Conservation (phyloP, 768 basidiomycete species). For the Mycena venus region DNA sequence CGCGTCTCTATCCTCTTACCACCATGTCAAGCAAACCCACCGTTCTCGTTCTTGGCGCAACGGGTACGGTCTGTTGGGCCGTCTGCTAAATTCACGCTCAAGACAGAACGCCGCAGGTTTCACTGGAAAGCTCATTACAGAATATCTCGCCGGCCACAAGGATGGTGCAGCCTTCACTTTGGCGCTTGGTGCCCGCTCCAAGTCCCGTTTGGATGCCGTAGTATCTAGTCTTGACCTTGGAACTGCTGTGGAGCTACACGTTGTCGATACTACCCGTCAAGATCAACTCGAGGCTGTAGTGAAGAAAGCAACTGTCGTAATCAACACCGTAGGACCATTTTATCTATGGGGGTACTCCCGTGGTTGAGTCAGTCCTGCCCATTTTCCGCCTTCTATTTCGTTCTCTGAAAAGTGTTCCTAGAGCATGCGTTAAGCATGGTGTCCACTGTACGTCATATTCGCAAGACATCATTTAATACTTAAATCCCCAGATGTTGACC, state of each 20-base stretch:
- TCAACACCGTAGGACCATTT: constrained; percentile 85
- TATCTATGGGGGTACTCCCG: constrained; percentile 73
- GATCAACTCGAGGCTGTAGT: constrained; percentile 71
- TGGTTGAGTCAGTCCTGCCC: constrained; percentile 66
- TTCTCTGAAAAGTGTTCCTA: constrained; percentile 41
- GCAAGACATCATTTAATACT: neutral
- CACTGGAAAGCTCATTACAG: constrained; percentile 76
- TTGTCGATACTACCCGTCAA: constrained; percentile 71
- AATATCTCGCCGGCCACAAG: constrained; percentile 77
- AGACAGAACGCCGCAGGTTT: constrained; percentile 59
- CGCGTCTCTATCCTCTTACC: constrained; percentile 1
- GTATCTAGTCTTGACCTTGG: constrained; percentile 61
- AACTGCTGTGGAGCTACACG: constrained; percentile 57
- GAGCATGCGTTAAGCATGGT: constrained; percentile 79
- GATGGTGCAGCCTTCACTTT: constrained; percentile 73
- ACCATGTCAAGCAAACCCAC: constrained; percentile 55
- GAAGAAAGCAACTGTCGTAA: constrained; percentile 71
- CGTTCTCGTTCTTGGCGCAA: constrained; percentile 81
- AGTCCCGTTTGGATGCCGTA: constrained; percentile 68
- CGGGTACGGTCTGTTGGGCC: constrained; percentile 50
- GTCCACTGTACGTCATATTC: constrained; percentile 63
- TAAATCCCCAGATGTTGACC: constrained; percentile 69
- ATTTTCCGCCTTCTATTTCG: neutral
- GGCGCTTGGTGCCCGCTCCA: constrained; percentile 78
- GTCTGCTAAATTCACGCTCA: neutral